Conservation (phyloP, 495 filamentous ascomycete species). For the Hypoxylon rickii region DNA sequence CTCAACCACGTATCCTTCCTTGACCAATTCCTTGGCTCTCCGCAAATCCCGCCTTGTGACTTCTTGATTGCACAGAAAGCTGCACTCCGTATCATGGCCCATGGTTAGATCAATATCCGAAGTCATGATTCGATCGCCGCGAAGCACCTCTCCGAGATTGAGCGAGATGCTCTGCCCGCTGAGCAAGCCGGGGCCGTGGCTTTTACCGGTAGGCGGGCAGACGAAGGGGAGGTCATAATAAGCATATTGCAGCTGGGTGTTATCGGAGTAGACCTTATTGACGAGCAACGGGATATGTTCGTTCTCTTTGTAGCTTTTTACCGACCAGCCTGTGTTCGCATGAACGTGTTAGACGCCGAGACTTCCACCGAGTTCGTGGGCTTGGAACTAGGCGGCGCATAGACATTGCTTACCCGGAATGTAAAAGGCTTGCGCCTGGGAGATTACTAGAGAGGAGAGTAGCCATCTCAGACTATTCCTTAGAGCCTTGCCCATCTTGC, state of each 20-base stretch:
- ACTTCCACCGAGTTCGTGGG: not conserved
- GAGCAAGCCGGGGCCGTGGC: constrained; percentile 69
- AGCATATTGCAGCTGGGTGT: constrained; percentile 90
- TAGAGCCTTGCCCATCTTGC: constrained; percentile 37
- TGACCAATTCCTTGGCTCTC: constrained; percentile 73
- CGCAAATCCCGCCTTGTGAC: constrained; percentile 69
- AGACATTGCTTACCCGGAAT: constrained; percentile 65
- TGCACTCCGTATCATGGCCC: constrained; percentile 77
- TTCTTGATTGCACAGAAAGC: constrained; percentile 71
- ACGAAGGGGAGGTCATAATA: constrained; percentile 94
- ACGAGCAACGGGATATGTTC: constrained; percentile 87
- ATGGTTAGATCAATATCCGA: constrained; percentile 87
- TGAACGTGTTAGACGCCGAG: constrained; percentile 13
- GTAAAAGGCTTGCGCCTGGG: constrained; percentile 67
- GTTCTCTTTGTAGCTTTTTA: constrained; percentile 79
- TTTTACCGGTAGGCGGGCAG: constrained; percentile 76
- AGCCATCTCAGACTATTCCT: constrained; percentile 37
- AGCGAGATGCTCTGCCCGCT: constrained; percentile 82
- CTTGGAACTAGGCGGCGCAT: not conserved
- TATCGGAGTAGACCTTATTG: constrained; percentile 94
- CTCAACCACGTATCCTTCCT: constrained; percentile 85
- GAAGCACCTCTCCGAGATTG: constrained; percentile 91
- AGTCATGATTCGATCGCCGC: constrained; percentile 86
- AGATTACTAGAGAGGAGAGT: constrained; percentile 37
- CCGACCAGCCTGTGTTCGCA: constrained; percentile 63